Conservation (phyloP, 192 early-diverging fungal genomes). For the Geranomyces michiganensis region DNA sequence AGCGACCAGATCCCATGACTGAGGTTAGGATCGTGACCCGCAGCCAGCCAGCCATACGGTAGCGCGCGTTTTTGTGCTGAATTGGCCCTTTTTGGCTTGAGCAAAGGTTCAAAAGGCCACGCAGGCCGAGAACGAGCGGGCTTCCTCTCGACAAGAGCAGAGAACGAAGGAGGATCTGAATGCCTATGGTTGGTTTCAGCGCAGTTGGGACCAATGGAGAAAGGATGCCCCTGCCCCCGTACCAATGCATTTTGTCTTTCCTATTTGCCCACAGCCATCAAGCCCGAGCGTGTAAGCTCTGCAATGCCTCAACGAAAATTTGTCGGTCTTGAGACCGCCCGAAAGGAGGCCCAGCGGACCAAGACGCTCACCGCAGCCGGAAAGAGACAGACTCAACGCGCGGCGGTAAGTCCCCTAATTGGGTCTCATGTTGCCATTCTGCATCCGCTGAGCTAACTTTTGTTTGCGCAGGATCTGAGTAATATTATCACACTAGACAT, state of each 20-base stretch:
- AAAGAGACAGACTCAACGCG: constrained; percentile 26
- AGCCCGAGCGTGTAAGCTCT: constrained; percentile 18
- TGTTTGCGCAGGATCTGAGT: constrained; percentile 38
- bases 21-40: constrained; percentile 11
- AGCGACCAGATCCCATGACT: not conserved
- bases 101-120: constrained; percentile 45
- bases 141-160: constrained; percentile 32
- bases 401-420: constrained; percentile 30
- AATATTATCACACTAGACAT: constrained; percentile 52
- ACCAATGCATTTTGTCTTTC: no score
- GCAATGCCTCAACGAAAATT: constrained; percentile 29
- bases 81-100: not conserved
- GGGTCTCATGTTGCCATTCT: not conserved
- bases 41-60: no score
- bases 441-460: no score
- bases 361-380: constrained; percentile 14
- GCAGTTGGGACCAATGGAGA: no score
- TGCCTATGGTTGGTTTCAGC: no score
- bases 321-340: constrained; percentile 22
- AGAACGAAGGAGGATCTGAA: constrained; percentile 8
- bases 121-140: constrained; percentile 50
- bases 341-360: constrained; percentile 28
- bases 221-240: no score
- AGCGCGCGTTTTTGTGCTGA: no score
- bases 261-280: not conserved